Percentiles rank a stretch among this genome's conserved stretches.
phyloP scores from a whole-genome alignment of 2,329 filamentous ascomycete species.

The Colletotrichum sojae region DNA sequence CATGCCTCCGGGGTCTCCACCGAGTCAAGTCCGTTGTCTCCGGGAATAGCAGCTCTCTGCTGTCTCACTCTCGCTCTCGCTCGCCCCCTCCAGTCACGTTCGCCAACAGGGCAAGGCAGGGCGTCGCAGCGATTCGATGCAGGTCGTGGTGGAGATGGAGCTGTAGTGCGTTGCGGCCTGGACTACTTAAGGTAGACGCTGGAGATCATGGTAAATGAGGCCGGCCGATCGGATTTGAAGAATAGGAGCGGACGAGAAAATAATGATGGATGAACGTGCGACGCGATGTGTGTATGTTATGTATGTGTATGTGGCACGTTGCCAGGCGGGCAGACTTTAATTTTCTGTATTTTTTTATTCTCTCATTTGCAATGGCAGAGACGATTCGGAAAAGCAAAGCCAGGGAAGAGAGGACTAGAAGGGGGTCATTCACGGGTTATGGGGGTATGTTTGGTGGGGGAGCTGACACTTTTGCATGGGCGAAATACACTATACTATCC shows the following conservation, averaged over 20 bases:
- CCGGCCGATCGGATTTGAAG: no score
- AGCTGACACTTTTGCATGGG: not conserved
- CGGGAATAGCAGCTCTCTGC: constrained; percentile 8
- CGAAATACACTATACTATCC: not conserved
- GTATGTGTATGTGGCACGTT: not conserved
- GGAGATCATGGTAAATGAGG: no score
- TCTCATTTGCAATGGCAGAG: not conserved
- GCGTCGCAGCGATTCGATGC: no score
- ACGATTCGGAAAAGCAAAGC: constrained; percentile 26
- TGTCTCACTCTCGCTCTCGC: not conserved
- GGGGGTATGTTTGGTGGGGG: not conserved
- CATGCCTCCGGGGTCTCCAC: constrained; percentile 21
- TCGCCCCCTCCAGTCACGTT: no score
- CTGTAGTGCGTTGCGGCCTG: no score
- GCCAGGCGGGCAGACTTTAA: no score
- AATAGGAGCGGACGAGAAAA: no score
- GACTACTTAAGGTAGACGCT: no score
- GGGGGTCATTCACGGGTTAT: not conserved
- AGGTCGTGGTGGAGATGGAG: no score
- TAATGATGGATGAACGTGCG: no score
- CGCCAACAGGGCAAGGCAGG: no score
- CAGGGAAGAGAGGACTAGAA: not conserved
- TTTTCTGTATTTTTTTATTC: no score
- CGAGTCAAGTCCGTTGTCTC: constrained; percentile 35
- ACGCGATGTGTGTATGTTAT: not conserved